Conservation (phyloP, 306 rosid genomes). For the Sesbania bispinosa region DNA sequence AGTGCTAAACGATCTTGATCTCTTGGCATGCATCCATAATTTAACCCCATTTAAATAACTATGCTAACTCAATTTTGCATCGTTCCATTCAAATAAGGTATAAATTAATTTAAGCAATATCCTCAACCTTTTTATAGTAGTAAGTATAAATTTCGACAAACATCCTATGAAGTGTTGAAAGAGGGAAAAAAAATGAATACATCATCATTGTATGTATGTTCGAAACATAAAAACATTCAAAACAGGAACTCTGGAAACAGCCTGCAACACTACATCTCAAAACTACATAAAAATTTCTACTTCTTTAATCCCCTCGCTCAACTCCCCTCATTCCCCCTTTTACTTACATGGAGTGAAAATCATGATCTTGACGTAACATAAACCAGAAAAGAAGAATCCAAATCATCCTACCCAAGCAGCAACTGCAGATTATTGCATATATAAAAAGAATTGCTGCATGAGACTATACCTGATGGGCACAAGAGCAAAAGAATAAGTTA, state of each 20-base stretch:
- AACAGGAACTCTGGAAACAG: not conserved
- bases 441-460: constrained; percentile 28
- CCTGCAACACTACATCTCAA: constrained; percentile 4
- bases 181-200: constrained; percentile 19
- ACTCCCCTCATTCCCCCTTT: not conserved
- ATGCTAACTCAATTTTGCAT: not conserved
- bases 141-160: not conserved
- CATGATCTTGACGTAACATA: constrained; percentile 13
- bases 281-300: constrained; percentile 26
- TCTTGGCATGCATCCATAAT: not conserved
- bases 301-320: not conserved
- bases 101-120: not conserved
- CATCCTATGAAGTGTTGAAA: not conserved
- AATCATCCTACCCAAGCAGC: constrained; percentile 28
- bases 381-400: constrained; percentile 20
- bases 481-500: constrained; percentile 14
- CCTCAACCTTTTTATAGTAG: not conserved
- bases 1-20: too few species aligned
- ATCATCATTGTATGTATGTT: constrained; percentile 11
- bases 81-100: not conserved
- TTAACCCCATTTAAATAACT: not conserved
- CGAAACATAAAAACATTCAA: not conserved
- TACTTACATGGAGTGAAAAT: constrained; percentile 17
- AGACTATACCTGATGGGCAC: constrained; percentile 30
- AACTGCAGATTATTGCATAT: constrained; percentile 30